These are phyloP conservation scores for Casuarina glauca DNA, from an alignment of 306 rosid species.

Conservation along the genomic window DNA sequence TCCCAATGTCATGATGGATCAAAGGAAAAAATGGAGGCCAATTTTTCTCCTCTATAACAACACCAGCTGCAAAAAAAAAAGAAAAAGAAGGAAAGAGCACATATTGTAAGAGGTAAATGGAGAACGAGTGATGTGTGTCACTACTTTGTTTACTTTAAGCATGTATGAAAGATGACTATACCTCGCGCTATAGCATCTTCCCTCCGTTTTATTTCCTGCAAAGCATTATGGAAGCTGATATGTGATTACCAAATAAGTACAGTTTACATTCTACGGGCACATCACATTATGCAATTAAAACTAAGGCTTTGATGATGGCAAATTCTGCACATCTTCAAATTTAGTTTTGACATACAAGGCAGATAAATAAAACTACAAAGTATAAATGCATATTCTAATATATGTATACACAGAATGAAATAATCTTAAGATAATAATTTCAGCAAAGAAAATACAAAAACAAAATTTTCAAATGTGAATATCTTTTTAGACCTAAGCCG, in stretches of 20 bases:
- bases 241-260: slow-evolving; percentile 13
- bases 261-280: slow-evolving; percentile 19
- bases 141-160: slow-evolving; percentile 15
- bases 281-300: slow-evolving; percentile 21
- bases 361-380: background rate
- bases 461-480: slow-evolving; percentile 1
- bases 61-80: slow-evolving; percentile 65
- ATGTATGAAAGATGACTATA: slow-evolving; percentile 37
- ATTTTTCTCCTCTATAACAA: slow-evolving; percentile 78
- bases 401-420: background rate
- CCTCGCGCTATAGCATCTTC: slow-evolving; percentile 84
- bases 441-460: background rate
- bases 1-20: slow-evolving; percentile 88
- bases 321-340: background rate
- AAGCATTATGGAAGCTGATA: slow-evolving; percentile 29
- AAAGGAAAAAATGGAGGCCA: slow-evolving; percentile 96
- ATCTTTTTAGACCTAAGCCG: slow-evolving; percentile 6
- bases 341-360: background rate
- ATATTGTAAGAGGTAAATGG: slow-evolving; percentile 7
- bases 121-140: background rate
- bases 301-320: slow-evolving; percentile 1
- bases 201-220: slow-evolving; percentile 76
- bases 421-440: background rate
- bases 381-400: background rate
- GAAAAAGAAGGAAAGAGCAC: slow-evolving; percentile 2